Percentiles rank a stretch among this genome's conserved stretches.
Evolutionary conservation across 768 basidiomycete genomes (phyloP).

Genomic region (Suillus paluster): DNA sequence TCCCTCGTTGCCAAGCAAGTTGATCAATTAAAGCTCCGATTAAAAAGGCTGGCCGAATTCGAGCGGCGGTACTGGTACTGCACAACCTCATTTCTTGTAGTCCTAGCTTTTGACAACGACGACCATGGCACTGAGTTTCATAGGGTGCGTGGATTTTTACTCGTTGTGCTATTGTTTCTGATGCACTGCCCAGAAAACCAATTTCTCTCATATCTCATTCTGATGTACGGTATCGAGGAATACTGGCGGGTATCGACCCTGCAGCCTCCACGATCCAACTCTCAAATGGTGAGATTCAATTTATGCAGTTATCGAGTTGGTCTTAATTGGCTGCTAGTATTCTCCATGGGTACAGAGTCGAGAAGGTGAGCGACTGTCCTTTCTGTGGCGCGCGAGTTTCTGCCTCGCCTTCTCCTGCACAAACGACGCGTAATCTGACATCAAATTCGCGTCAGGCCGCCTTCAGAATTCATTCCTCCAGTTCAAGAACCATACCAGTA

Average conservation of each 20-base stretch:
- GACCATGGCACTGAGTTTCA: slow-evolving; percentile 75
- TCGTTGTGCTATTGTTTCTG: slow-evolving; percentile 9
- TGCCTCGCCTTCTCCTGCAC: slow-evolving; percentile 2
- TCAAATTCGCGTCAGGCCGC: slow-evolving; percentile 50
- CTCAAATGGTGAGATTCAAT: slow-evolving; percentile 66
- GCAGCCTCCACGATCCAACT: slow-evolving; percentile 85
- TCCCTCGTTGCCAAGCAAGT: too few relatives aligned
- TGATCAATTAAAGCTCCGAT: slow-evolving; percentile 33
- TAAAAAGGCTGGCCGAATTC: slow-evolving; percentile 19
- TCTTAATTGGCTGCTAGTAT: slow-evolving; percentile 47
- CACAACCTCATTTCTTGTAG: slow-evolving; percentile 15
- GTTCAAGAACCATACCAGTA: slow-evolving; percentile 85
- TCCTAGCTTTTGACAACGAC: slow-evolving; percentile 16
- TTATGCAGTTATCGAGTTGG: slow-evolving; percentile 1
- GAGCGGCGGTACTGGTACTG: slow-evolving; percentile 12
- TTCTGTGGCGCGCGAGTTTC: slow-evolving; percentile 4
- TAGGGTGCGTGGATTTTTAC: slow-evolving; percentile 53
- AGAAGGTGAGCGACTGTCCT: slow-evolving; percentile 60
- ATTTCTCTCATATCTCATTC: slow-evolving; percentile 91
- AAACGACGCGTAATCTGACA: slow-evolving; percentile 27
- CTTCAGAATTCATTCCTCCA: slow-evolving; percentile 80
- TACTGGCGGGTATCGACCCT: slow-evolving; percentile 86
- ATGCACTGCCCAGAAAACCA: slow-evolving; percentile 62
- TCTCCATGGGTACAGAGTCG: slow-evolving; percentile 87
- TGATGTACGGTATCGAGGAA: slow-evolving; percentile 89